Evolutionary conservation across 208 protist species (phyloP).

Genomic region (Leishmania lainsoni): DNA sequence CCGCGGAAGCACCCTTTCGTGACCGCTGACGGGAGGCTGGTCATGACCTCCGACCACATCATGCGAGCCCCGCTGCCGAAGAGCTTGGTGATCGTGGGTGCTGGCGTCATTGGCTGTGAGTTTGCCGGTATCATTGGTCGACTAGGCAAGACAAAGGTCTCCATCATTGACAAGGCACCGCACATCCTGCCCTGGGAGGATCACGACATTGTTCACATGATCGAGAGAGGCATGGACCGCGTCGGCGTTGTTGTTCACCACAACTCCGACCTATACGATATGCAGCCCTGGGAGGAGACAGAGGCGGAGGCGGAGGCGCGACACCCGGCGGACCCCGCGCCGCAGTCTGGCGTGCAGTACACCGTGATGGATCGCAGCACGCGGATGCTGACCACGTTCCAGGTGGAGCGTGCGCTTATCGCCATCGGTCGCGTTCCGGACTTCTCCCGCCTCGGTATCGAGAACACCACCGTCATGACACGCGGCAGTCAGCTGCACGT

Average conservation of each 20-base stretch:
- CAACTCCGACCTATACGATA: constrained; percentile 73
- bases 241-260: constrained; percentile 70
- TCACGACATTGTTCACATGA: constrained; percentile 51
- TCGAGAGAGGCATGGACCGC: constrained; percentile 46
- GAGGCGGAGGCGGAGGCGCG: constrained; percentile 23
- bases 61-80: constrained; percentile 70
- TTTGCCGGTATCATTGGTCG: constrained; percentile 74
- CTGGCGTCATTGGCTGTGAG: constrained; percentile 76
- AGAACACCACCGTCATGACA: constrained; percentile 53
- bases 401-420: constrained; percentile 79
- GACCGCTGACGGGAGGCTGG: constrained; percentile 43
- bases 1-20: constrained; percentile 67
- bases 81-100: constrained; percentile 79
- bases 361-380: constrained; percentile 69
- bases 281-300: constrained; percentile 65
- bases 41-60: constrained; percentile 76
- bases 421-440: constrained; percentile 65
- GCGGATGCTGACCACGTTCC: constrained; percentile 49
- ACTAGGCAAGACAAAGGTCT: constrained; percentile 76
- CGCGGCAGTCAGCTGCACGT: constrained; percentile 48
- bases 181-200: constrained; percentile 78
- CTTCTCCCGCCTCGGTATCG: constrained; percentile 61
- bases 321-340: constrained; percentile 18
- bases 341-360: constrained; percentile 68
- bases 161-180: constrained; percentile 65